Evolutionary conservation across 2,329 filamentous ascomycete genomes (phyloP).

Genomic region (Phialophora chinensis): DNA sequence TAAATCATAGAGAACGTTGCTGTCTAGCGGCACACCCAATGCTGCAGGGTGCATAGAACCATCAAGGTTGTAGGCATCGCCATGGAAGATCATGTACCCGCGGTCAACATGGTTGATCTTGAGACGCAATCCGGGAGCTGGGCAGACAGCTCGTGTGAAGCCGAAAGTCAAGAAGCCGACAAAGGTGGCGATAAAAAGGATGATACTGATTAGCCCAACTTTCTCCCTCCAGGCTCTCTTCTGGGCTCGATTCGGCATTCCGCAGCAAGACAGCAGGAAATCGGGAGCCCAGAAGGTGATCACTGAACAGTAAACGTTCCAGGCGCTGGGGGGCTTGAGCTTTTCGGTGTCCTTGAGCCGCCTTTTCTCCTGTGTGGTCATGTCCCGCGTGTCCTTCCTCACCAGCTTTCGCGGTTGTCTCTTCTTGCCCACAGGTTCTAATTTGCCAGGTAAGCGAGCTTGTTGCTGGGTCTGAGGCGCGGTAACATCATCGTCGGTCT

Average conservation of each 20-base stretch:
- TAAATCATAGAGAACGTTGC: slow-evolving; percentile 89
- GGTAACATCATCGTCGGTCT: slow-evolving; percentile 44
- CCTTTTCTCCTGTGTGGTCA: slow-evolving; percentile 65
- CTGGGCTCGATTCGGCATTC: slow-evolving; percentile 82
- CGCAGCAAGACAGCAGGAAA: slow-evolving; percentile 81
- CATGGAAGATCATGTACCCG: slow-evolving; percentile 97
- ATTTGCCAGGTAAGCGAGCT: slow-evolving; percentile 43
- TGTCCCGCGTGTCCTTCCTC: slow-evolving; percentile 63
- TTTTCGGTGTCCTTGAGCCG: slow-evolving; percentile 66
- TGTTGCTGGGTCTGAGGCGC: slow-evolving; percentile 41
- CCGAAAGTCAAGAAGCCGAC: slow-evolving; percentile 97
- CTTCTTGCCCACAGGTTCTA: slow-evolving; percentile 40
- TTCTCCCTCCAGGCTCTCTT: slow-evolving; percentile 96
- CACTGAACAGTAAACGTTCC: slow-evolving; percentile 94
- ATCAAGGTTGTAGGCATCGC: slow-evolving; percentile 83
- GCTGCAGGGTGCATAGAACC: slow-evolving; percentile 79
- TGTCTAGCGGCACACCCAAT: slow-evolving; percentile 72
- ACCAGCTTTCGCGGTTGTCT: slow-evolving; percentile 65
- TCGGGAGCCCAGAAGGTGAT: slow-evolving; percentile 95
- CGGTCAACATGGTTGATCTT: slow-evolving; percentile 78
- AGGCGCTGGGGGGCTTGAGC: slow-evolving; percentile 80
- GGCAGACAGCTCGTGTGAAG: slow-evolving; percentile 88
- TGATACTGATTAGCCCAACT: slow-evolving; percentile 94
- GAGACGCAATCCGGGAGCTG: slow-evolving; percentile 71
- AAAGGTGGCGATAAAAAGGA: slow-evolving; percentile 81